Base-by-base conservation (phyloP, 257 asterid species). In the Nicotiana attenuata region DNA sequence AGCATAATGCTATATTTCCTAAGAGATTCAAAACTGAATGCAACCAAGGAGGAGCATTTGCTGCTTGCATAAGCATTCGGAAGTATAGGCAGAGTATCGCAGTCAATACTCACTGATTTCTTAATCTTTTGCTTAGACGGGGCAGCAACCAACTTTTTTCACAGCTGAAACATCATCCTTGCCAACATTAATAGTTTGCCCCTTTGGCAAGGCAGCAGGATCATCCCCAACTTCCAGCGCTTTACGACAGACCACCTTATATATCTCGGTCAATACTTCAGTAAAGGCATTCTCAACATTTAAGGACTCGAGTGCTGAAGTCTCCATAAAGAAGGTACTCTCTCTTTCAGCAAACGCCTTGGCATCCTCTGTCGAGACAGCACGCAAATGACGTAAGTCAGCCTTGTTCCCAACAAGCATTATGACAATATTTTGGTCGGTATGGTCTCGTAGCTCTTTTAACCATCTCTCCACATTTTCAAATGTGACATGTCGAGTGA, bases 401-500 rank as follows among this genome's bases (percentile, higher is more conserved):
- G 93, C 95, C 88, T 91, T 91, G 82, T 91, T 91, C 81, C 95
- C 95, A 80, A 91, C 95, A 15, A 91, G 92, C 93, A 91, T 90
- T 88, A 91, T 90, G 81, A 91, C 95, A 1, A 91, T 87, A 65
- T 89, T 91, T 76, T 90, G 92, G 84, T 91, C 95, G 0, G 93
- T 91, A 85, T 91, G 95, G 65, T 90, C 95, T 14, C 95, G 87
- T 16, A 91, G 92, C 86, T 90, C 95, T 86, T 91, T 91, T 82
- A 91, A 83, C 95, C 95, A 91, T 87, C 93, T 88, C 52, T 88
- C 91, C 10, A 89, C 89, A 61, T 91, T 91, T 84, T 91, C 95
- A 28, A 91, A 90, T 17, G 95, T 91, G 79, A 91, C 88, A 20
- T 91, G 93, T 26, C 95, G 90, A 20, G 93, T 90, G 29, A 90